phyloP scores from a whole-genome alignment of 176 grass and related monocot genomes.

The Stipa capillata region DNA sequence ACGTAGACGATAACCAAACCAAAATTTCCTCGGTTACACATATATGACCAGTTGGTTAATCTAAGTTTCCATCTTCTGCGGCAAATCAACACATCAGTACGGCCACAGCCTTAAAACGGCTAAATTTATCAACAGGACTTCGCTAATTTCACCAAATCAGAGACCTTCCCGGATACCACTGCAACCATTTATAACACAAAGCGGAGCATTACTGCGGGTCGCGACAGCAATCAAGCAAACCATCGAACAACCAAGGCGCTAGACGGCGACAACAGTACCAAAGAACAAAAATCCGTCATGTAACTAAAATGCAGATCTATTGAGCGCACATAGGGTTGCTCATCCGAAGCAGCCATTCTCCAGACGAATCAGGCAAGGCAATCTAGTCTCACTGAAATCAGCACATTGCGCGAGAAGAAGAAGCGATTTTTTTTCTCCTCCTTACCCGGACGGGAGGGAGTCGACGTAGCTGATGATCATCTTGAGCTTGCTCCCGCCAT shows the following conservation, averaged over 20 bases:
- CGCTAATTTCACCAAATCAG: not conserved
- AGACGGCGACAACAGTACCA: not conserved
- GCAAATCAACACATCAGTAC: not conserved
- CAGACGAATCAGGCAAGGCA: not conserved
- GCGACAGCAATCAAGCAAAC: not conserved
- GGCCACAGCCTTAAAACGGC: not conserved
- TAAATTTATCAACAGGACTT: too few relatives aligned
- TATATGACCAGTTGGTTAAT: not conserved
- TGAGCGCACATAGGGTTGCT: not conserved
- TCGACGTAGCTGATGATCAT: slow-evolving; percentile 87
- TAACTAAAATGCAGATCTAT: not conserved
- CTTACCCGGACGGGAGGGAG: slow-evolving; percentile 69
- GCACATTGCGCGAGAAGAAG: too few relatives aligned
- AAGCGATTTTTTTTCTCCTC: not conserved
- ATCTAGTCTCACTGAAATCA: not conserved
- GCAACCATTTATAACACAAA: not conserved
- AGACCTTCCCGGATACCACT: not conserved
- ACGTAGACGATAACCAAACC: not conserved
- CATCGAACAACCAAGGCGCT: not conserved
- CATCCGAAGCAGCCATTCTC: not conserved
- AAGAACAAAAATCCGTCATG: not conserved
- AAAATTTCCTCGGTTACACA: not conserved
- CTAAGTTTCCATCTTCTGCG: too few relatives aligned
- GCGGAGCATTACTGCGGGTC: not conserved
- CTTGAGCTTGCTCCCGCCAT: slow-evolving; percentile 53